Evolutionary conservation across 805 yeast genomes (phyloP), one percentile per base, ranked within the genome.

Genomic region (Metschnikowia santaceciliae): DNA sequence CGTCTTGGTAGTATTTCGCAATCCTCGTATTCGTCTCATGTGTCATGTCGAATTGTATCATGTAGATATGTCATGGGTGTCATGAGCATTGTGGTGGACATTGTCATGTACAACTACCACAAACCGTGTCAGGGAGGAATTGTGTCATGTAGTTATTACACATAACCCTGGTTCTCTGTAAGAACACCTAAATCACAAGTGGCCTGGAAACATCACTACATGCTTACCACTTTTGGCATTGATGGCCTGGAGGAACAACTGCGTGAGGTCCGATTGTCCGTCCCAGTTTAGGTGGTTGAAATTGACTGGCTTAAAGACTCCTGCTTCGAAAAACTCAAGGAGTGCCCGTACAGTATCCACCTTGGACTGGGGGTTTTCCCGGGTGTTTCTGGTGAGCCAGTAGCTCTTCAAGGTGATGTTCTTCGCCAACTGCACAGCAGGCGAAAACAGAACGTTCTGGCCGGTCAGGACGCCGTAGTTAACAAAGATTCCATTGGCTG

Each of bases 301-400:
- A 0, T 81, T 78, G 6, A 81, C 78, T 32, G 76, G 79, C 23
- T 61, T 64, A 32, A 88, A 65, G 48, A 80, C 74, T n/a, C 85
- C 86, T 2, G 71, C 61, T 47, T 82, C 72, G 66, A 84, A 85
- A 57, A 86, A 69, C 43, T 79, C 71, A 40, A 86, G 71, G 39
- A 90, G 72, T 33, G 74, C 79, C 6, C 70, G 55, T 32, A 88
- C 73, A n/a, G 85, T 78, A 3, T 72, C 70, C 38, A 75, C 72
- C 64, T 86, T 86, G 33, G 76, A 73, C 32, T 76, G 75, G 3
- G 94, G 92, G 58, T 86, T 52, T 14, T 39, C 19, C 11, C 47
- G 35, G 32, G 56, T 58, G 49, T 67, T 68, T 15, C 61, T 50
- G 32, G 68, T 66, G 41, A 69, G 58, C 72, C 73, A 69, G 58